Evolutionary conservation across 148 eudicot genomes (phyloP).

Genomic region (Dysphania ambrosioides): DNA sequence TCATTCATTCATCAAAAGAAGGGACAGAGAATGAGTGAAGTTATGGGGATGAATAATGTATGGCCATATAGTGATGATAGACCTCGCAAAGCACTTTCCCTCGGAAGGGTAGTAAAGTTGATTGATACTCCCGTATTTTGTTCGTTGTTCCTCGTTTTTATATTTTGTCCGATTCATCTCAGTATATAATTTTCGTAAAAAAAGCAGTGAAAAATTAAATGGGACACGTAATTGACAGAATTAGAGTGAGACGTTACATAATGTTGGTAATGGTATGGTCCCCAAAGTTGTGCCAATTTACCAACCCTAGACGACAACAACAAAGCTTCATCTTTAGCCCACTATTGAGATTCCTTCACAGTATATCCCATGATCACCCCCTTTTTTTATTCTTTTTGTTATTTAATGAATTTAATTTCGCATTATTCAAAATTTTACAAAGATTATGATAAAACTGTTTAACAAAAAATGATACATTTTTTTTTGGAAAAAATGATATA

Average conservation of each 20-base stretch:
- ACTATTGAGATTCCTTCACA: constrained; percentile 38
- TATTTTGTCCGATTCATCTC: neutral
- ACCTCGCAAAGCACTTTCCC: constrained; percentile 37
- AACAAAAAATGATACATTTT: too few species aligned
- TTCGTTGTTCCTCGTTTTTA: neutral
- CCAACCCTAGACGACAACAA: too few species aligned
- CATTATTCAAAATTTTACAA: neutral
- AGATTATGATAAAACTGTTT: too few species aligned
- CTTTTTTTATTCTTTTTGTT: neutral
- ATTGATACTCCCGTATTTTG: neutral
- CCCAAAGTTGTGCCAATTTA: constrained; percentile 23
- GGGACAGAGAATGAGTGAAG: constrained; percentile 3
- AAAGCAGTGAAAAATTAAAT: neutral
- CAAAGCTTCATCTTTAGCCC: constrained; percentile 11
- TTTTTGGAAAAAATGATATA: too few species aligned
- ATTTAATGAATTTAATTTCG: neutral
- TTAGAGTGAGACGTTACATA: too few species aligned
- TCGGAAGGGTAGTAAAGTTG: constrained; percentile 14
- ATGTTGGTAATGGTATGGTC: constrained; percentile 26
- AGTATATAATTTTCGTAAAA: too few species aligned
- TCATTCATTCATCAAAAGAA: constrained; percentile 27
- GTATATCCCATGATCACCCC: constrained; percentile 25
- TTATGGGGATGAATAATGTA: neutral
- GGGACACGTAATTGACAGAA: neutral
- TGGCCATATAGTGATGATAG: constrained; percentile 27